Evolutionary conservation across 129 eudicot genomes (phyloP).

Genomic region (Helianthus tuberosus): DNA sequence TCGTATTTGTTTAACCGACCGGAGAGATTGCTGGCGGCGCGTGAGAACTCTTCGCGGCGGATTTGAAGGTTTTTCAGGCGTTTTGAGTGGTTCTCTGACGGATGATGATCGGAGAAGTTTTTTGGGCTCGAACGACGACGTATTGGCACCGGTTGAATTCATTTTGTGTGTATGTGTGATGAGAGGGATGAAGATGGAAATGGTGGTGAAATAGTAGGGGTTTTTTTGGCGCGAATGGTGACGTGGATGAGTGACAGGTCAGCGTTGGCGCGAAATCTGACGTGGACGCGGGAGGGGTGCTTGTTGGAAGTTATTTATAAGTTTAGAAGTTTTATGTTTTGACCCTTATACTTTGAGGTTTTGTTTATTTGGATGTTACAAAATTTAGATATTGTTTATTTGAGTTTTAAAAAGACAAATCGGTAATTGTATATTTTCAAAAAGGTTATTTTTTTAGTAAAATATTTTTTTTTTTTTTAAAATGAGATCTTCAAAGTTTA

Average conservation of each 20-base stretch:
- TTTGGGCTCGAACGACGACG: conserved; percentile 48
- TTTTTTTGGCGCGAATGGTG: conserved; percentile 66
- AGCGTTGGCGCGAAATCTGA: conserved; percentile 58
- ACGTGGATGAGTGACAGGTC: conserved; percentile 49
- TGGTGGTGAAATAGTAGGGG: conserved; percentile 14
- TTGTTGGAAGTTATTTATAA: not conserved
- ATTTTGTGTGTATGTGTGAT: not conserved
- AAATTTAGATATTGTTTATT: not conserved
- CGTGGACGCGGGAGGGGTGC: conserved; percentile 37
- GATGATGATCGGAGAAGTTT: conserved; percentile 30
- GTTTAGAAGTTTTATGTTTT: not conserved
- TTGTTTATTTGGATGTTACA: not conserved
- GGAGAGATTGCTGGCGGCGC: conserved; percentile 38
- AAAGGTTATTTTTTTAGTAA: too few relatives aligned
- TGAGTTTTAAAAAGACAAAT: too few relatives aligned
- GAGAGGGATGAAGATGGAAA: conserved; percentile 15
- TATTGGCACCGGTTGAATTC: conserved; percentile 13
- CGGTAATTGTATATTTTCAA: too few relatives aligned
- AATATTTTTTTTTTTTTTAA: too few relatives aligned
- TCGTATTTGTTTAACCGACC: conserved; percentile 52
- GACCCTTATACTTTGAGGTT: not conserved
- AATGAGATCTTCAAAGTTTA: too few relatives aligned
- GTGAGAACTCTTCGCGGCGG: conserved; percentile 52
- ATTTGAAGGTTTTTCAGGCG: conserved; percentile 54
- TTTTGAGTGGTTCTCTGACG: conserved; percentile 35